phyloP scores from a whole-genome alignment of 1,284 basidiomycete genomes.

The Phenoliferia sp. region DNA sequence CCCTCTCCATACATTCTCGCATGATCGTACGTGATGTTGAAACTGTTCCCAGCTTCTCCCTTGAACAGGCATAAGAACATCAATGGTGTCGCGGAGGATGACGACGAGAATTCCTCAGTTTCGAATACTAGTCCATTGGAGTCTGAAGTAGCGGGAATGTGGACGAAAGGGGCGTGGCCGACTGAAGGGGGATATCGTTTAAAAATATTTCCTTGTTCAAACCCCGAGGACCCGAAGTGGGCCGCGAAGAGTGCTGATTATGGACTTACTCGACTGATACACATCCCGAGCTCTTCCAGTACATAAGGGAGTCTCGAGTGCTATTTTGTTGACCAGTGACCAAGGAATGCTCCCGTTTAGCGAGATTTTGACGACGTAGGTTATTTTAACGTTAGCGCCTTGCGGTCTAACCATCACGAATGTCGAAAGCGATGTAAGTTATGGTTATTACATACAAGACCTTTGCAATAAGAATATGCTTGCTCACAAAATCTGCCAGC shows the following conservation, averaged over 20 bases:
- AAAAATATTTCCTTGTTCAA: no score
- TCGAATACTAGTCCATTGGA: conserved; percentile 19
- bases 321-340: conserved; percentile 19
- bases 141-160: not conserved
- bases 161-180: conserved; percentile 26
- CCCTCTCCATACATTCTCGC: conserved; percentile 19
- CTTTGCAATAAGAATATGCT: not conserved
- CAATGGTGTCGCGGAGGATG: conserved; percentile 1
- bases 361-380: conserved; percentile 26
- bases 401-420: conserved; percentile 18
- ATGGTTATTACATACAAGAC: not conserved
- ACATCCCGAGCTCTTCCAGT: conserved; percentile 8
- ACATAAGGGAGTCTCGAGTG: conserved; percentile 24
- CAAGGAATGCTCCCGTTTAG: conserved; percentile 22
- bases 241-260: not conserved
- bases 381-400: conserved; percentile 14
- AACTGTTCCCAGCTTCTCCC: conserved; percentile 7
- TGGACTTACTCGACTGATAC: conserved; percentile 6
- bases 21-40: conserved; percentile 19
- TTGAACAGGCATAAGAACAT: conserved; percentile 21
- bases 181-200: not conserved
- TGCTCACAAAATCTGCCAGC: conserved; percentile 19
- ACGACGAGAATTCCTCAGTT: conserved; percentile 18
- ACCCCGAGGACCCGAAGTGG: not conserved
- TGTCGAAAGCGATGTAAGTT: not conserved